Evolutionary conservation across 2,329 filamentous ascomycete species (phyloP).

Genomic region (Colletotrichum cordylinicola): DNA sequence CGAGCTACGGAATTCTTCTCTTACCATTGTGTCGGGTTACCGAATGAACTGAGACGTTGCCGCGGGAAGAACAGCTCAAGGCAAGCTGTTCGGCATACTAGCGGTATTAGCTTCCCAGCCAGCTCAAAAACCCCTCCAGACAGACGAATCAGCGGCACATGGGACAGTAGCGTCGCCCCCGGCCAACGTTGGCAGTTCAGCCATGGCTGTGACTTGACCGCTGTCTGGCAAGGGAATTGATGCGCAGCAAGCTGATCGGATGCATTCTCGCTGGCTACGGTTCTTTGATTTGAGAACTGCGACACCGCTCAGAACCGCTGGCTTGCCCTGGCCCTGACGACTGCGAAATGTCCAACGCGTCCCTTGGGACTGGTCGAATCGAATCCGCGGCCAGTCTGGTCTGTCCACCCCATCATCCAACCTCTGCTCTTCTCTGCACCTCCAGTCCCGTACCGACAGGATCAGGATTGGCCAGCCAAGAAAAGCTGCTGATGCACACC

Average conservation of each 20-base stretch:
- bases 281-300: not conserved
- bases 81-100: not conserved
- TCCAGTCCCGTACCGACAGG: constrained; percentile 6
- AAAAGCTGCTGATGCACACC: constrained; percentile 19
- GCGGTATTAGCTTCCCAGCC: not conserved
- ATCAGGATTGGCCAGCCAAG: constrained; percentile 16
- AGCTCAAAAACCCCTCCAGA: not conserved
- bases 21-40: not conserved
- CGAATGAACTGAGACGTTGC: constrained; percentile 3
- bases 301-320: not conserved
- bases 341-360: not conserved
- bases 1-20: not conserved
- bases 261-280: not conserved
- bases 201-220: not conserved
- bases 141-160: not conserved
- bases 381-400: not conserved
- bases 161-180: not conserved
- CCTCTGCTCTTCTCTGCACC: not conserved
- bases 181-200: not conserved
- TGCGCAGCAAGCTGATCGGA: not conserved
- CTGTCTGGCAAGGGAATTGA: not conserved
- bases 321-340: not conserved
- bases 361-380: not conserved
- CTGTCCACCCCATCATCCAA: not conserved
- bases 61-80: not conserved